Conservation (phyloP, 371 early-diverging fungal genomes). For the Mucor racemosus region DNA sequence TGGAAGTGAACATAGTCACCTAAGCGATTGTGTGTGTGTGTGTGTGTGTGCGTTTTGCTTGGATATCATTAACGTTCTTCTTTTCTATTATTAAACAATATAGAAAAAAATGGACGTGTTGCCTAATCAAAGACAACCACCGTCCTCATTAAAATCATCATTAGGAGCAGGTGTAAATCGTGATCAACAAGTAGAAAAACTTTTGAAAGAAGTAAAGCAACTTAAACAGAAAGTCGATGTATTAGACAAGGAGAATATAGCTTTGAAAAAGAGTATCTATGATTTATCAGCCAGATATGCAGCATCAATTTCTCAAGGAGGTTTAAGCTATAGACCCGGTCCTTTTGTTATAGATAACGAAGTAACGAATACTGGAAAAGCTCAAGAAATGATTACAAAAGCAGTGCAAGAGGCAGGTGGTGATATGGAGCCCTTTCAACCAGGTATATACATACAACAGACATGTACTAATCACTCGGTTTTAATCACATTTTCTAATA, state of each 20-base stretch:
- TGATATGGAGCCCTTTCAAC: conserved; percentile 43
- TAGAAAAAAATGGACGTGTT: conserved; percentile 31
- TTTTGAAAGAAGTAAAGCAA: conserved; percentile 73
- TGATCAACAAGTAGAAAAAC: conserved; percentile 64
- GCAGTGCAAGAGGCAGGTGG: conserved; percentile 55
- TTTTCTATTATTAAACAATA: too few relatives aligned
- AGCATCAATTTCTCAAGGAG: conserved; percentile 55
- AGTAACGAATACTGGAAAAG: conserved; percentile 34
- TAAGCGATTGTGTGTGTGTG: too few relatives aligned
- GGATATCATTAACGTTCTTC: too few relatives aligned
- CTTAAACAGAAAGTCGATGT: conserved; percentile 80
- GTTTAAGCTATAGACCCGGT: conserved; percentile 39
- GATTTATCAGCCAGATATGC: conserved; percentile 82
- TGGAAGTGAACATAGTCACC: too few relatives aligned
- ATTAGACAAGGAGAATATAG: conserved; percentile 83
- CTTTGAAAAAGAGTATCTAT: conserved; percentile 83
- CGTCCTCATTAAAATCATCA: conserved; percentile 23
- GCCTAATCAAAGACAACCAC: conserved; percentile 40
- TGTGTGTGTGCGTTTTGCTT: too few relatives aligned
- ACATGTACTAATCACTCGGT: neutral
- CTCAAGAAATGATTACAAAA: conserved; percentile 54
- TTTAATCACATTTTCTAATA: neutral
- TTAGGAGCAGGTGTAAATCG: conserved; percentile 38
- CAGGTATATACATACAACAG: conserved; percentile 19
- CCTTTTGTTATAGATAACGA: conserved; percentile 53